phyloP scores from a whole-genome alignment of 768 basidiomycete species.

The Tubosaeta sp. region DNA sequence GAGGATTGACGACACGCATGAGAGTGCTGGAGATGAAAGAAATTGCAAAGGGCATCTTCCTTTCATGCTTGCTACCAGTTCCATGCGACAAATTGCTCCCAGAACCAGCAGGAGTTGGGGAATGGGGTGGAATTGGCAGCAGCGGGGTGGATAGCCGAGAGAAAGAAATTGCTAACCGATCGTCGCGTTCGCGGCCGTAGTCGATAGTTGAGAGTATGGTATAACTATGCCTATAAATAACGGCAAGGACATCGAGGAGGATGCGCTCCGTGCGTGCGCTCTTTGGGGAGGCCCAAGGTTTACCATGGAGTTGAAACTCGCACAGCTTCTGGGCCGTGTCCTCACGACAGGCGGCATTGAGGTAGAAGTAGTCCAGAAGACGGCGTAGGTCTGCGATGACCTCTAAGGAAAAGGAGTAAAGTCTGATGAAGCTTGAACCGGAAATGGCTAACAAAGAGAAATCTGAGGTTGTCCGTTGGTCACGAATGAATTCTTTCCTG shows the following conservation, averaged over 20 bases:
- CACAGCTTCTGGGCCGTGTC: conserved; percentile 53
- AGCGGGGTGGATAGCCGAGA: conserved; percentile 42
- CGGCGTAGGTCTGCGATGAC: conserved; percentile 52
- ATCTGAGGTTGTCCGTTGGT: conserved; percentile 49
- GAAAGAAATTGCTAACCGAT: conserved; percentile 68
- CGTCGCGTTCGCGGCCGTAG: conserved; percentile 74
- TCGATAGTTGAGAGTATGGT: conserved; percentile 64
- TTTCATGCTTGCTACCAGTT: conserved; percentile 27
- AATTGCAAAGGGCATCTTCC: conserved; percentile 58
- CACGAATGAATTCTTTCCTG: conserved; percentile 67
- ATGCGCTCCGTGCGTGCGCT: conserved; percentile 62
- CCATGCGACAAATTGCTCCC: conserved; percentile 36
- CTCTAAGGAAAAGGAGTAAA: conserved; percentile 62
- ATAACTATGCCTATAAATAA: conserved; percentile 62
- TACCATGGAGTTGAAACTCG: conserved; percentile 64
- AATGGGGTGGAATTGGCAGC: conserved; percentile 36
- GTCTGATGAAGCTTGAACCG: conserved; percentile 56
- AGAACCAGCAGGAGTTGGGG: conserved; percentile 38
- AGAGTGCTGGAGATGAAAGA: conserved; percentile 66
- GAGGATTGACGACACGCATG: conserved; percentile 74
- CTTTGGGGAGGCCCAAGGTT: conserved; percentile 72
- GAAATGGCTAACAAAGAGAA: conserved; percentile 72
- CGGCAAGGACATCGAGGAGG: conserved; percentile 59
- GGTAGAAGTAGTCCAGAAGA: conserved; percentile 46
- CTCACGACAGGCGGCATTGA: conserved; percentile 48